Evolutionary conservation across 1,284 basidiomycete genomes (phyloP).

Genomic region (Ganoderma boninense): DNA sequence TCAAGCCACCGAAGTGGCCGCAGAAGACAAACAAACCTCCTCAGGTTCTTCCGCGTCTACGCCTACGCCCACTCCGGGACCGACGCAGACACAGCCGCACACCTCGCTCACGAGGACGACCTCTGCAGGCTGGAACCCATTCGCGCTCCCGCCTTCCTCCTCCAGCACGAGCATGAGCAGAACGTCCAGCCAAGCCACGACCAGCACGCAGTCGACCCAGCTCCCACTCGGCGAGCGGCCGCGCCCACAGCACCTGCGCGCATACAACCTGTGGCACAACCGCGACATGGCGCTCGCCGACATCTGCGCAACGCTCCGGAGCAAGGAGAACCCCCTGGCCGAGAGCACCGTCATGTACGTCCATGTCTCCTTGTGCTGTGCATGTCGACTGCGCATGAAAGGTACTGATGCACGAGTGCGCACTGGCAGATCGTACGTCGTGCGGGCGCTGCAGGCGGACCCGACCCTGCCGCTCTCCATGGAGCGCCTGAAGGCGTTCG

Average conservation of each 20-base stretch:
- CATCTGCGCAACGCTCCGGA: conserved; percentile 56
- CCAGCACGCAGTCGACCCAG: not conserved
- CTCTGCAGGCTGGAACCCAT: not conserved
- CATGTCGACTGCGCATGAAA: not conserved
- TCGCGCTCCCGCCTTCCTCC: not conserved
- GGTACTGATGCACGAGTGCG: not conserved
- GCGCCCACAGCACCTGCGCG: conserved; percentile 58
- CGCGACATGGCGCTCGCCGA: conserved; percentile 50
- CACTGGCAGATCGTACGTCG: conserved; percentile 51
- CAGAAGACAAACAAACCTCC: no score
- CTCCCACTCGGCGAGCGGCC: conserved; percentile 22
- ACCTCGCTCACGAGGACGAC: not conserved
- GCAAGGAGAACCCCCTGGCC: conserved; percentile 55
- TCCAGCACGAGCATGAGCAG: not conserved
- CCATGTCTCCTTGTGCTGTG: not conserved
- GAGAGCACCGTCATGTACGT: conserved; percentile 66
- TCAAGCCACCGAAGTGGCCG: not conserved
- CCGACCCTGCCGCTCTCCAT: conserved; percentile 48
- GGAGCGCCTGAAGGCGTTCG: conserved; percentile 46
- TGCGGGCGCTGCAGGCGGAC: conserved; percentile 53
- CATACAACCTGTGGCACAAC: conserved; percentile 66
- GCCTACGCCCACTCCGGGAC: not conserved
- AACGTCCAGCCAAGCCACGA: conserved; percentile 1
- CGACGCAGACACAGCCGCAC: no score
- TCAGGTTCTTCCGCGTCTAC: no score